Evolutionary conservation across 2,329 filamentous ascomycete species (phyloP).

Genomic region (Penicillium sumatraense): DNA sequence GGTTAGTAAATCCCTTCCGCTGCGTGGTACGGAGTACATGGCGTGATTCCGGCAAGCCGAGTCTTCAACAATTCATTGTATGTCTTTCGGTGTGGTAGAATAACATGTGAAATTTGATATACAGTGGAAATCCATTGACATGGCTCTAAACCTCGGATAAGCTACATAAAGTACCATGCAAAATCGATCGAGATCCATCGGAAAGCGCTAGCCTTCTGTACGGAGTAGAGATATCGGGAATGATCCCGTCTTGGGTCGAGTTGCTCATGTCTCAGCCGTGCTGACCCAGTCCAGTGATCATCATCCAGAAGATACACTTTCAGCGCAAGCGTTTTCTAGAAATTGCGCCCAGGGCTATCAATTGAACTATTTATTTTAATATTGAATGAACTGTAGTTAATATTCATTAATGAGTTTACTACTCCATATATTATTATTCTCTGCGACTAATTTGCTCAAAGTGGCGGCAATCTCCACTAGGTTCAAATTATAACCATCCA

Average conservation of each 20-base stretch:
- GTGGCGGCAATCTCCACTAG: background rate
- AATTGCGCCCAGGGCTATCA: background rate
- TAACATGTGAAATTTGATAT: background rate
- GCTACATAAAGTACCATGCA: background rate
- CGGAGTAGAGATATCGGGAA: background rate
- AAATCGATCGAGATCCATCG: background rate
- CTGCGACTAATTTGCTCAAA: background rate
- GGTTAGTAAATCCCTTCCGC: background rate
- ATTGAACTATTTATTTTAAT: background rate
- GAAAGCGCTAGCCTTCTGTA: background rate
- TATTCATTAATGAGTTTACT: no score
- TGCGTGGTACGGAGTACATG: background rate
- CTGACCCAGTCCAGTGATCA: background rate
- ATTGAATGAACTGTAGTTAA: no score
- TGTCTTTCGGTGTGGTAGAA: background rate
- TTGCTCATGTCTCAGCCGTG: background rate
- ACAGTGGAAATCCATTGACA: background rate
- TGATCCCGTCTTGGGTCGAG: background rate
- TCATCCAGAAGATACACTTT: background rate
- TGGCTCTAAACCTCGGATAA: background rate
- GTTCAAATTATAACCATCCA: background rate
- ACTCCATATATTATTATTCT: no score
- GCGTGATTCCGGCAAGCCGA: background rate
- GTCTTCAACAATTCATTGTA: background rate
- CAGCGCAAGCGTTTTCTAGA: background rate